phyloP scores from a whole-genome alignment of 2,329 filamentous ascomycete species.

The Diaporthe caulivora region DNA sequence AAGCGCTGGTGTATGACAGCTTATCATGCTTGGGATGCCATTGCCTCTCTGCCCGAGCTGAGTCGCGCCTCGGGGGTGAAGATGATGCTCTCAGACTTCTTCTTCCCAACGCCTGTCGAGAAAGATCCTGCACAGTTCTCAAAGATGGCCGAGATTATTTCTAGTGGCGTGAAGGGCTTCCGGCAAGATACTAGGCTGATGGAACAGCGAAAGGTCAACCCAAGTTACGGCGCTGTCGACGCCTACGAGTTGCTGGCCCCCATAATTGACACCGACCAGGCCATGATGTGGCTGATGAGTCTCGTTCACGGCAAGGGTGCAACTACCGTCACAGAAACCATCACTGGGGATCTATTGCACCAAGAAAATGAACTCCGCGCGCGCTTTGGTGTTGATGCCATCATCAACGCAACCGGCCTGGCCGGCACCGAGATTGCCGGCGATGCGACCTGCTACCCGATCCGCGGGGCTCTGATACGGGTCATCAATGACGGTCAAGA shows the following conservation, averaged over 20 bases:
- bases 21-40: conserved; percentile 56
- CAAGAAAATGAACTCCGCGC: conserved; percentile 50
- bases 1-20: conserved; percentile 56
- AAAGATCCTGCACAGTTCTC: conserved; percentile 48
- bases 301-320: conserved; percentile 57
- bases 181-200: conserved; percentile 51
- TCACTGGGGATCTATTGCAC: conserved; percentile 51
- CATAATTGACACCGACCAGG: conserved; percentile 59
- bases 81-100: conserved; percentile 55
- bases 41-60: conserved; percentile 50
- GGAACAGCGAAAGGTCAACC: conserved; percentile 50
- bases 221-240: conserved; percentile 52
- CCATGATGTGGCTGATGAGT: conserved; percentile 56
- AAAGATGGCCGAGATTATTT: conserved; percentile 56
- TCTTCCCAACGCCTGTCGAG: conserved; percentile 52
- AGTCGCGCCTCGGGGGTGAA: conserved; percentile 51
- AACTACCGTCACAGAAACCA: conserved; percentile 51
- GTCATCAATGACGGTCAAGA: conserved; percentile 58
- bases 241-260: conserved; percentile 59
- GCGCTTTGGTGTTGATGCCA: conserved; percentile 54
- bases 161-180: conserved; percentile 54
- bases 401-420: conserved; percentile 59
- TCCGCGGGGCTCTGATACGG: conserved; percentile 58
- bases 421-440: conserved; percentile 52
- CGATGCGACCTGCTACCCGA: conserved; percentile 55